Conservation (phyloP, 495 filamentous ascomycete genomes). For the Podospora pseudoanserina region DNA sequence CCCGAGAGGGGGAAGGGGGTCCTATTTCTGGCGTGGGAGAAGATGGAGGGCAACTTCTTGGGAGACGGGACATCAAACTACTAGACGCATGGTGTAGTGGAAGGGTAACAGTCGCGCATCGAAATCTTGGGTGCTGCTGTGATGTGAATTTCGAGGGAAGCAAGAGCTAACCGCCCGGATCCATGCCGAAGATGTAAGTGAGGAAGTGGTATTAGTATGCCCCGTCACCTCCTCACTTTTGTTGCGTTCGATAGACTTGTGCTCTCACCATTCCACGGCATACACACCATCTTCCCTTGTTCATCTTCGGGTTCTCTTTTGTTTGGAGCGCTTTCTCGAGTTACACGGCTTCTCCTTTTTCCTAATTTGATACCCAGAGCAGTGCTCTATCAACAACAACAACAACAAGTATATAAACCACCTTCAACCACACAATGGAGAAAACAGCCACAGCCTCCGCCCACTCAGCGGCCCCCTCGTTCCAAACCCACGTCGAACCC, state of each 20-base stretch:
- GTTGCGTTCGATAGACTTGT: background rate
- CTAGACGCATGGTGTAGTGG: background rate
- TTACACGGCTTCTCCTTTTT: background rate
- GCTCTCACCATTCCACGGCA: background rate
- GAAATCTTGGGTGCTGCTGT: background rate
- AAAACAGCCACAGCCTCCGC: constrained; percentile 11
- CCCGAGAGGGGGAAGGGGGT: background rate
- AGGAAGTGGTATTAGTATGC: background rate
- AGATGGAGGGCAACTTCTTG: background rate
- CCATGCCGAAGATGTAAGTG: background rate
- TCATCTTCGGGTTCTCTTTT: background rate
- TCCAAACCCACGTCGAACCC: constrained; percentile 33
- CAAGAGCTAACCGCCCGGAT: background rate
- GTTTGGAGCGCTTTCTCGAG: background rate
- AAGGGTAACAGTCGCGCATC: background rate
- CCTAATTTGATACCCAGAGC: background rate
- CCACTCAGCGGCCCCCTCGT: constrained; percentile 26
- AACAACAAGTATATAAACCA: background rate
- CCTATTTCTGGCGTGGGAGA: background rate
- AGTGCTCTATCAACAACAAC: background rate
- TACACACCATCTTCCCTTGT: background rate
- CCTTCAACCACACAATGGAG: constrained; percentile 20
- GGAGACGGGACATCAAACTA: too few species aligned
- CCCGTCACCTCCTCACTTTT: background rate
- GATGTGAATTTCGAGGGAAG: background rate